Conservation (phyloP, 2,329 filamentous ascomycete genomes). For the Fusarium guadeloupense region DNA sequence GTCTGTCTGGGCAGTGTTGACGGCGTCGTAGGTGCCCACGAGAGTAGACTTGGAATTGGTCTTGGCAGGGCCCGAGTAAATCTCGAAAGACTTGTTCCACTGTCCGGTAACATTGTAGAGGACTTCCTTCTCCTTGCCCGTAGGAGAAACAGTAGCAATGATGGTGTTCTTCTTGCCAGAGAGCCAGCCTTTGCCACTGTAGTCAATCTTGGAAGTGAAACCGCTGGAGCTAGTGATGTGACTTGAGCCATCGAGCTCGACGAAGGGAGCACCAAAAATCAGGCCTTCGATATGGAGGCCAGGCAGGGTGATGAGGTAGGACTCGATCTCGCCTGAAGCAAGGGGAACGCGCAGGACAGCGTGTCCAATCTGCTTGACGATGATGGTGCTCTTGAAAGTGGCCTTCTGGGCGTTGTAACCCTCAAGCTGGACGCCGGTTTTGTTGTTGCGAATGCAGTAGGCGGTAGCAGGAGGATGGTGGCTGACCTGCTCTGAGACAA, state of each 20-base stretch:
- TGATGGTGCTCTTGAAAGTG: constrained; percentile 91
- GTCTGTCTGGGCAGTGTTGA: constrained; percentile 66
- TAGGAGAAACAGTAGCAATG: constrained; percentile 75
- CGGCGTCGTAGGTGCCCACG: constrained; percentile 70
- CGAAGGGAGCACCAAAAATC: constrained; percentile 85
- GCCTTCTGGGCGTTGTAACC: constrained; percentile 98
- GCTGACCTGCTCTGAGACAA: constrained; percentile 93
- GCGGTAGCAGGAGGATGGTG: constrained; percentile 96
- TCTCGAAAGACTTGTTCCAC: constrained; percentile 85
- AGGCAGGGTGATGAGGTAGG: constrained; percentile 91
- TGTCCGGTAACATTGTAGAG: constrained; percentile 87
- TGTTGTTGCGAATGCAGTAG: constrained; percentile 88
- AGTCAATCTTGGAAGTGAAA: constrained; percentile 90
- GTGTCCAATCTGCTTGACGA: constrained; percentile 94
- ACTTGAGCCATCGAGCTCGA: constrained; percentile 86
- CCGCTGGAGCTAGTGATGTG: constrained; percentile 89
- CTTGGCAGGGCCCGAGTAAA: constrained; percentile 71
- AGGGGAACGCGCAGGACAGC: constrained; percentile 79
- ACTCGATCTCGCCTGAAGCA: constrained; percentile 61
- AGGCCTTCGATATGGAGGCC: constrained; percentile 93
- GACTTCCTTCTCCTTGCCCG: constrained; percentile 75
- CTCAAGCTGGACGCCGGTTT: constrained; percentile 79
- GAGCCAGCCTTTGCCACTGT: constrained; percentile 92
- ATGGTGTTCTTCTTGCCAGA: constrained; percentile 96
- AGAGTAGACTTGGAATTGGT: constrained; percentile 59